phyloP scores from a whole-genome alignment of 495 filamentous ascomycete species.

The Zalerion maritima region DNA sequence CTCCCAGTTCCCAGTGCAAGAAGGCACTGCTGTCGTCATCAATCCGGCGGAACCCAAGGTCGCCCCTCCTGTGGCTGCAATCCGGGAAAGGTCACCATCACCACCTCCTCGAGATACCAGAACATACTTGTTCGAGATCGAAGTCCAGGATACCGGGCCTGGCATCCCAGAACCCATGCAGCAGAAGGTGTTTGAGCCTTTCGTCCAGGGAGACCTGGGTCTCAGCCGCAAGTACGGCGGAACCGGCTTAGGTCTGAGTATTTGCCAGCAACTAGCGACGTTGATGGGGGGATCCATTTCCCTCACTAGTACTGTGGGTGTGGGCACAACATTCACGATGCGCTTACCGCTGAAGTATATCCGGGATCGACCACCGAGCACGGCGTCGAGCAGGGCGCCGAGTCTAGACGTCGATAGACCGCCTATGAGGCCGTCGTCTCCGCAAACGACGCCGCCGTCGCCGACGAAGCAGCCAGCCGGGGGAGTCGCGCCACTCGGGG shows the following conservation, averaged over 20 bases:
- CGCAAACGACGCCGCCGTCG: too few species aligned
- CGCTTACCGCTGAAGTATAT: slow-evolving; percentile 68
- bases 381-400: slow-evolving; percentile 32
- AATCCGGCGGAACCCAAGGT: slow-evolving; percentile 42
- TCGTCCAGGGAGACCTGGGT: slow-evolving; percentile 80
- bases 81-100: slow-evolving; percentile 42
- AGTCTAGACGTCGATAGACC: too few species aligned
- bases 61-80: slow-evolving; percentile 27
- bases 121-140: slow-evolving; percentile 62
- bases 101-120: slow-evolving; percentile 45
- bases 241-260: slow-evolving; percentile 80
- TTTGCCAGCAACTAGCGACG: slow-evolving; percentile 70
- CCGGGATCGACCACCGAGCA: slow-evolving; percentile 40
- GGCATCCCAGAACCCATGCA: slow-evolving; percentile 72
- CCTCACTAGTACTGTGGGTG: slow-evolving; percentile 56
- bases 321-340: slow-evolving; percentile 72
- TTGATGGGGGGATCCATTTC: slow-evolving; percentile 69
- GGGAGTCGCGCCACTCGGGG: too few species aligned
- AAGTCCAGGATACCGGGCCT: slow-evolving; percentile 79
- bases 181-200: slow-evolving; percentile 79
- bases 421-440: too few species aligned
- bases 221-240: slow-evolving; percentile 83
- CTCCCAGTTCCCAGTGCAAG: slow-evolving; percentile 15
- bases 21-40: slow-evolving; percentile 37
- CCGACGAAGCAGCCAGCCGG: too few species aligned